Base-by-base conservation (phyloP, 345 rosid species). In the Rhodomyrtus tomentosa region DNA sequence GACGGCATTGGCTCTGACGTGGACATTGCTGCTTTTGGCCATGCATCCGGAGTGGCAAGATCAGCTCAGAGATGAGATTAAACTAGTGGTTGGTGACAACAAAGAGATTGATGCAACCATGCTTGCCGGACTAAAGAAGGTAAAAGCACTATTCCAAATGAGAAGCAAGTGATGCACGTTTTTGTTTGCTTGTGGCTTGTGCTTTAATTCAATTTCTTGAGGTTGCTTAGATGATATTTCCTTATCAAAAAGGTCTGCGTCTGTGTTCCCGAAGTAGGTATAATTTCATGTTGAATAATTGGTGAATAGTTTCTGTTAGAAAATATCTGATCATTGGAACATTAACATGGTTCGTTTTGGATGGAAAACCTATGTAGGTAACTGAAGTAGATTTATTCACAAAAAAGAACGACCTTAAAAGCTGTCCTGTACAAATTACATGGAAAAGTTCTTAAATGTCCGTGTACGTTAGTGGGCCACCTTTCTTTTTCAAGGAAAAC, bases 81-180 rank as follows among this genome's bases (percentile, higher is more conserved):
- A 76, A 85, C 86, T 90, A 81, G 95, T 97, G 53, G 83, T 88
- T 5, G 94, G 95, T 42, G 96, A 95, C 84, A 87, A 68, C 36
- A 32, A 88, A 81, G 87, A 88, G 83, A 62, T 93, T 16, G 95
- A 96, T 81, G 92, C 90, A 90, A 83, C 85, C 50, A 87, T 84
- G 91, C 93, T 95, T 91, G 92, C 95, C 81, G 91, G 93, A 32
- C 93, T 95, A 83, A 93, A 95, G 89, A 95, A 95, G 99, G 99
- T 97, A 93, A 86, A 48, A 59, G 45, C 84, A 82, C 51, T 29
- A 29, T 50, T 53, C 38, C 3, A n/a, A 81, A 25, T 29, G 42
- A 24, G 36, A 81, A 48, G 12, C 16, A 32, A 25, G 7, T 29
- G 22, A 29, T 62, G 74, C 74, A 29, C 74, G 40, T 59, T 59